Conservation (phyloP, 129 eudicot genomes). For the Lonicera japonica region DNA sequence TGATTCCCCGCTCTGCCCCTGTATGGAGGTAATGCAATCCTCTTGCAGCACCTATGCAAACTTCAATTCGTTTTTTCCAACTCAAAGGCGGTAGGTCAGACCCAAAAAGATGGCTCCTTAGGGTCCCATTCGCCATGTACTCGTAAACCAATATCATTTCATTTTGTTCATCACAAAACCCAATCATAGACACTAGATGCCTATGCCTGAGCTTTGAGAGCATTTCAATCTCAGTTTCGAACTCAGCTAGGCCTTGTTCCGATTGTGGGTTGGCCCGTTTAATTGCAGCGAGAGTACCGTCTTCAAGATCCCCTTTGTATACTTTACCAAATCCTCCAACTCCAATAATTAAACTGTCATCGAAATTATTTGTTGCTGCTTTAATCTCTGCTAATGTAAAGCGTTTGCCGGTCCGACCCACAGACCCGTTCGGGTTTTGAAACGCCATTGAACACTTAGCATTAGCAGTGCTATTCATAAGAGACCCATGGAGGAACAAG, state of each 20-base stretch:
- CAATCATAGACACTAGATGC: slow-evolving; percentile 72
- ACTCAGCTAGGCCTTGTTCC: slow-evolving; percentile 66
- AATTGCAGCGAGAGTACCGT: slow-evolving; percentile 46
- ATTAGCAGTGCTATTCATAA: slow-evolving; percentile 22
- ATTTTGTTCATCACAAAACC: slow-evolving; percentile 64
- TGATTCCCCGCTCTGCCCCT: slow-evolving; percentile 60
- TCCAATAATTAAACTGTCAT: slow-evolving; percentile 57
- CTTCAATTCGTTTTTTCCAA: slow-evolving; percentile 66
- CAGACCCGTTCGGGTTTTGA: slow-evolving; percentile 20
- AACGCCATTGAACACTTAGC: slow-evolving; percentile 28
- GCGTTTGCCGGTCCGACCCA: slow-evolving; percentile 45
- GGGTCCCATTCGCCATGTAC: slow-evolving; percentile 79
- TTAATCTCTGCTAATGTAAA: slow-evolving; percentile 57
- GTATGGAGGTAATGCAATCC: slow-evolving; percentile 87
- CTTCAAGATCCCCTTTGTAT: slow-evolving; percentile 60
- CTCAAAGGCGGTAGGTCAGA: slow-evolving; percentile 43
- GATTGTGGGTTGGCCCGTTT: slow-evolving; percentile 77
- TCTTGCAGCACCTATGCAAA: slow-evolving; percentile 71
- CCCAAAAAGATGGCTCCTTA: slow-evolving; percentile 62
- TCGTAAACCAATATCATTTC: slow-evolving; percentile 83
- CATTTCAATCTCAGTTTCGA: slow-evolving; percentile 73
- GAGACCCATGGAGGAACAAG: slow-evolving; percentile 25
- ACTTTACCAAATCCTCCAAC: slow-evolving; percentile 85
- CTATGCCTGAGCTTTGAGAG: slow-evolving; percentile 70
- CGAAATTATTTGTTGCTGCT: slow-evolving; percentile 66